A percentile compares a stretch with the other conserved stretches of the same genome.
Evolutionary conservation across 176 grass and related monocot genomes (phyloP).

Genomic region (Raddia guianensis): DNA sequence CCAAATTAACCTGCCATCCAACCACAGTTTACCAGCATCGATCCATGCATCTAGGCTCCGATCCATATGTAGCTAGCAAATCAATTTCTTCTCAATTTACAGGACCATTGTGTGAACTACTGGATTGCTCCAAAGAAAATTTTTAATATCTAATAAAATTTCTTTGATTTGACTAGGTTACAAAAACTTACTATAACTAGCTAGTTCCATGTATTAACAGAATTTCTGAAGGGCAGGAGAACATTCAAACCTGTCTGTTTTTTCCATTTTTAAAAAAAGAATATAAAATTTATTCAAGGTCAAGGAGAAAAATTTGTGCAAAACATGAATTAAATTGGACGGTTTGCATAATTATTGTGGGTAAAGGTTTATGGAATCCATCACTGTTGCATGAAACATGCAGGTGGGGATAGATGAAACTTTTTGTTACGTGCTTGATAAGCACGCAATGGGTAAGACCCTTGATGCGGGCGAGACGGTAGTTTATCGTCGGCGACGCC

Average conservation of each 20-base stretch:
- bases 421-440: not conserved
- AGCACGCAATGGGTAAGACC: too few relatives aligned
- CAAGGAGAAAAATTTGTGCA: not conserved
- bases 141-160: not conserved
- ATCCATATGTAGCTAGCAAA: not conserved
- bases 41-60: not conserved
- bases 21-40: not conserved
- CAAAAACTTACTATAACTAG: not conserved
- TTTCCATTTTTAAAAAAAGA: not conserved
- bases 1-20: slow-evolving; percentile 28
- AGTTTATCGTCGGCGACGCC: too few relatives aligned
- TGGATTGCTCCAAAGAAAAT: not conserved
- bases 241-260: too few relatives aligned
- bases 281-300: not conserved
- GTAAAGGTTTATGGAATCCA: not conserved
- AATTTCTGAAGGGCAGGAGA: not conserved
- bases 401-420: not conserved
- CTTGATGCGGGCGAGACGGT: too few relatives aligned
- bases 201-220: not conserved
- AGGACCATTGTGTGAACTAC: not conserved
- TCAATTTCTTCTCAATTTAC: not conserved
- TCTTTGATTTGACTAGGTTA: not conserved
- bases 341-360: not conserved
- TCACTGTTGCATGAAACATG: not conserved
- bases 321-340: not conserved